These are phyloP conservation scores for Didymella glomerata DNA, from an alignment of 2,329 filamentous ascomycete species.

Conservation along the genomic window DNA sequence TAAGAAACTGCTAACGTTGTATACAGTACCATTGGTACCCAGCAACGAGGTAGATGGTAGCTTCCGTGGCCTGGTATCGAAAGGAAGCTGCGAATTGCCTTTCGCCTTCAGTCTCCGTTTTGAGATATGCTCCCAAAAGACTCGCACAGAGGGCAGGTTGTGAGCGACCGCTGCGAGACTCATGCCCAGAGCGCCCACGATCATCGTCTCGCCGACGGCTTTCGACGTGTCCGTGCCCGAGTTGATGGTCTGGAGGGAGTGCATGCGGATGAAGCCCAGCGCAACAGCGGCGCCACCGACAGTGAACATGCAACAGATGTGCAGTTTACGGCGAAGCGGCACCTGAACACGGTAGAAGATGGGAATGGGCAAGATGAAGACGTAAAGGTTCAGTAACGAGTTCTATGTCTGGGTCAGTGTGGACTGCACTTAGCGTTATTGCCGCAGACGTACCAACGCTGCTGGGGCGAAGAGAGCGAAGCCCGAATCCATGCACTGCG, in stretches of 20 bases:
- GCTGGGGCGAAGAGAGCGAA: not conserved
- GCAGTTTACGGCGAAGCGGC: conserved; percentile 1
- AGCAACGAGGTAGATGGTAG: not conserved
- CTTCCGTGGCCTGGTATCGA: not conserved
- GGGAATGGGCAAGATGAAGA: conserved; percentile 3
- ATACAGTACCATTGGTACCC: not conserved
- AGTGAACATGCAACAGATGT: conserved; percentile 7
- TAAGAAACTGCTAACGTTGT: not conserved
- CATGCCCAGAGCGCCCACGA: conserved; percentile 12
- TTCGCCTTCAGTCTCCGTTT: not conserved
- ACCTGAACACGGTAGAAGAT: conserved; percentile 8
- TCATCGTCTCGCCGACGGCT: conserved; percentile 15
- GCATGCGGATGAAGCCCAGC: conserved; percentile 16
- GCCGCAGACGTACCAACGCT: not conserved
- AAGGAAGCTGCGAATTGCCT: not conserved
- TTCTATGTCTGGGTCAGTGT: not conserved
- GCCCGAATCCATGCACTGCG: conserved; percentile 10
- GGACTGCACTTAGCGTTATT: too few species aligned
- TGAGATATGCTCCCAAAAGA: conserved; percentile 5
- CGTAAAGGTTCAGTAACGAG: conserved; percentile 6
- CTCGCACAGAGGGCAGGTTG: conserved; percentile 10
- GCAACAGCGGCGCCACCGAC: conserved; percentile 12
- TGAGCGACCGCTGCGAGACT: conserved; percentile 13
- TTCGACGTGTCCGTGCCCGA: not conserved
- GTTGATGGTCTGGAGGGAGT: conserved; percentile 3